Base-by-base conservation (phyloP, 345 rosid genomes). In the Populus alba region DNA sequence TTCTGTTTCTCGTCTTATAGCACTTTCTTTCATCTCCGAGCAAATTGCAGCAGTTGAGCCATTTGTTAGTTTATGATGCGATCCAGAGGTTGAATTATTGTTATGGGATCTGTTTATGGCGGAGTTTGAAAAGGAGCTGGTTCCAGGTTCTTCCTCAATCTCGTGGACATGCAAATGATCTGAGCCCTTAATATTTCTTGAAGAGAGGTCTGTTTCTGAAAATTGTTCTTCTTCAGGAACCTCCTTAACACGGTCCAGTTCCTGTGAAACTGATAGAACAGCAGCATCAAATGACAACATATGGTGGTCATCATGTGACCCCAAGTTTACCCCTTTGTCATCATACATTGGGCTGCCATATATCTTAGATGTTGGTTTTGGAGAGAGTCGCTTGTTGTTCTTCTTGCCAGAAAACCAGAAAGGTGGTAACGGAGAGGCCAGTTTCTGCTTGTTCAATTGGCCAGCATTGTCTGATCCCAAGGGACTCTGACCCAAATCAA, bases 1-100 rank as follows among this genome's bases (percentile, higher is more conserved):
- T 89, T 96, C 99, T 0, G 99, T 96, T 87, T 96, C 99, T 83
- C 99, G 90, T 85, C 95, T 90, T 82, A 96, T 96, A 17, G 99
- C 99, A 86, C 97, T 94, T 78, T 96, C 98, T 85, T 92, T 96
- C 53, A 87, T 83, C 38, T 86, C 96, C 1, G 86, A 49, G 72
- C 88, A 77, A 81, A 85, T 86, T 75, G 81, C 91, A 73, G 89
- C 85, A 72, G 79, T 81, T 10, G 85, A 86, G 65, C 94, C 94
- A 84, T 91, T 90, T 62, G 82, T 83, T 45, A 83, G 61, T 72
- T 82, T 70, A 35, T 73, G 71, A 55, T 77, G 81, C 74, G 18
- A 78, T 72, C 71, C 69, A 57, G 82, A 80, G 57, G 80, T 79
- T 70, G 86, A 83, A 82, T 83, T 80, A 70, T 78, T 81, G 67